A percentile compares a stretch with the other conserved stretches of the same genome.
These are phyloP conservation scores for Zoysia pacifica DNA, from an alignment of 176 grass and related monocot genomes.

Conservation along the genomic window DNA sequence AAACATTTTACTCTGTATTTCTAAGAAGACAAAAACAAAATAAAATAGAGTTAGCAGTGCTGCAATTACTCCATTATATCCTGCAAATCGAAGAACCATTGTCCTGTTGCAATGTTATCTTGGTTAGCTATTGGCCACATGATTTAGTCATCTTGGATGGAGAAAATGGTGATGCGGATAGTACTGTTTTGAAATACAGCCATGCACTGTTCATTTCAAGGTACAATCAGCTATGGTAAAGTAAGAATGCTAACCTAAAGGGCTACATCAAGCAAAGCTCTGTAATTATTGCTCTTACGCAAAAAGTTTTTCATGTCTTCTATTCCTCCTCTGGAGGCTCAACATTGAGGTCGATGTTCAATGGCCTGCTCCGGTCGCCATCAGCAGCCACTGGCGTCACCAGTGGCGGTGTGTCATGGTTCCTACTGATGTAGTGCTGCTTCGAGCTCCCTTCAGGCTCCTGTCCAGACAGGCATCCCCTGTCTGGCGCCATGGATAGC, in stretches of 20 bases:
- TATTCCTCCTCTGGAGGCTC: too few species aligned
- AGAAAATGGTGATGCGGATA: background rate
- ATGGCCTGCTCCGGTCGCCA: too few species aligned
- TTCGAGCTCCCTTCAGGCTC: too few species aligned
- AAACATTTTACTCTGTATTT: background rate
- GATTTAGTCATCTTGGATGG: background rate
- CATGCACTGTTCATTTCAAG: background rate
- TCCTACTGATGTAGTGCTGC: too few species aligned
- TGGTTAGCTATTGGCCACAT: background rate
- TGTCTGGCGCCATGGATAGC: too few species aligned
- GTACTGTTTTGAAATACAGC: slow-evolving; percentile 5
- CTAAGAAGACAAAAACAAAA: background rate
- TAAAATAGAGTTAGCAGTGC: background rate
- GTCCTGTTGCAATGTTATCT: background rate
- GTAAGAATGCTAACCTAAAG: background rate
- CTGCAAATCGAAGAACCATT: background rate
- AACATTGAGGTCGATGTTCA: too few species aligned
- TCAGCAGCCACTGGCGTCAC: too few species aligned
- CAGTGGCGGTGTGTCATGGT: too few species aligned
- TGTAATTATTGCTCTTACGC: too few species aligned
- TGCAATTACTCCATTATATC: background rate
- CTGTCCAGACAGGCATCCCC: too few species aligned
- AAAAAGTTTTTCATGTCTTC: too few species aligned
- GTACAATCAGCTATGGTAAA: slow-evolving; percentile 7
- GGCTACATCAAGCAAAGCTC: too few species aligned